Evolutionary conservation across 768 basidiomycete genomes (phyloP), one percentile per base, ranked within the genome.

Genomic region (Naganishia onofrii): DNA sequence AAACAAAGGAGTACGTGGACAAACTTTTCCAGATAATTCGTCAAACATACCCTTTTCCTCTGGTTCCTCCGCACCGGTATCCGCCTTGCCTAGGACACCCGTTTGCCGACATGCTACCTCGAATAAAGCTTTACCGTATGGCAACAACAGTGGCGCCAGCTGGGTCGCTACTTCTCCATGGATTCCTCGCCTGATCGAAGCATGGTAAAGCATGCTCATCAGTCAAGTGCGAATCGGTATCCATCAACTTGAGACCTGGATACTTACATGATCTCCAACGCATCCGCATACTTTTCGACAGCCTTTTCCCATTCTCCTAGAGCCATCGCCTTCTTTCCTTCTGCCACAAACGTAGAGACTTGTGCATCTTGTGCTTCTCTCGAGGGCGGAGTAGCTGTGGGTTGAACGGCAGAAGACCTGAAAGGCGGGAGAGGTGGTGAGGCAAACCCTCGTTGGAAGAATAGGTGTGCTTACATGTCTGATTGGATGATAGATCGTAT

Each of bases 121-220:
- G 67, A 96, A 85, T 51, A 98, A 82, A 4, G 96, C 93, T 80
- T 90, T 93, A 17, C 96, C 96, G 77, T 98, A 99, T 3, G 86
- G 84, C 70, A 95, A 89, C 71, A 97, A 90, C 26, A 95, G 79
- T 76, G 97, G 92, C 9, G 93, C 95, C 66, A 86, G 88, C 76
- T 91, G 88, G 0, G 90, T 88, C 28, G 89, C 87, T 76, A 92
- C 85, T 58, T 98, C 93, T 44, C 88, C 90, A 70, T 88, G 83
- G 6, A 80, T 55, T 51, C 70, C 69, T 48, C 77, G 72, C 75
- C 79, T 80, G 64, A 34, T 23, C 4, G 12, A 36, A 51, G 26
- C 36, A 63, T 52, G 21, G n/a, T 17, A 42, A 42, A 7, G 42
- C 42, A 10, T n/a, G 17, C 58, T 31, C 21, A 69, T 34, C 28